phyloP scores from a whole-genome alignment of 2,329 filamentous ascomycete species.

The Diaporthe sp. region DNA sequence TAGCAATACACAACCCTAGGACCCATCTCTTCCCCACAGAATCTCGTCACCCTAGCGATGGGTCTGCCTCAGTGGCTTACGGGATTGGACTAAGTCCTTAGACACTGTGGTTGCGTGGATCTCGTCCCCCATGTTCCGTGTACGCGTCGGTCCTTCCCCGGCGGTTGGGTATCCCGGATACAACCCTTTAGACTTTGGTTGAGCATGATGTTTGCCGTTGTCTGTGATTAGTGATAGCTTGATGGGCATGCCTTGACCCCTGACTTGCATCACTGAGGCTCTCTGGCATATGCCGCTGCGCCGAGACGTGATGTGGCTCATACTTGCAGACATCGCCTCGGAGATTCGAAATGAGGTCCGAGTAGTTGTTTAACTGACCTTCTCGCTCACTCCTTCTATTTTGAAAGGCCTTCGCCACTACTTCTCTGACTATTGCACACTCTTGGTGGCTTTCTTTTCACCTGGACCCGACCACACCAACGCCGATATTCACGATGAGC shows the following conservation, averaged over 20 bases:
- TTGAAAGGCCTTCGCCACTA: neutral
- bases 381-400: neutral
- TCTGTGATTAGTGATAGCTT: neutral
- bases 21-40: conserved; percentile 10
- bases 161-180: conserved; percentile 11
- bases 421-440: neutral
- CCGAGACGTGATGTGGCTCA: conserved; percentile 24
- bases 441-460: neutral
- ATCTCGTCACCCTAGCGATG: conserved; percentile 1
- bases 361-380: neutral
- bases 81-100: neutral
- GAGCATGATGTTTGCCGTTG: neutral
- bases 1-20: neutral
- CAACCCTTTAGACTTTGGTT: conserved; percentile 13
- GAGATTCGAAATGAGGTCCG: conserved; percentile 23
- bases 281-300: neutral
- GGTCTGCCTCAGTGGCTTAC: neutral
- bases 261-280: conserved; percentile 9
- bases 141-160: conserved; percentile 22
- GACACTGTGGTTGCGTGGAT: neutral
- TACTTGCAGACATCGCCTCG: neutral
- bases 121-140: conserved; percentile 1
- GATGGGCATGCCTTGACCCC: neutral
- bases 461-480: neutral
- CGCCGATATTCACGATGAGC: conserved; percentile 28